Conservation (phyloP, 2,329 filamentous ascomycete genomes). For the Arthrobotrys musiformis region DNA sequence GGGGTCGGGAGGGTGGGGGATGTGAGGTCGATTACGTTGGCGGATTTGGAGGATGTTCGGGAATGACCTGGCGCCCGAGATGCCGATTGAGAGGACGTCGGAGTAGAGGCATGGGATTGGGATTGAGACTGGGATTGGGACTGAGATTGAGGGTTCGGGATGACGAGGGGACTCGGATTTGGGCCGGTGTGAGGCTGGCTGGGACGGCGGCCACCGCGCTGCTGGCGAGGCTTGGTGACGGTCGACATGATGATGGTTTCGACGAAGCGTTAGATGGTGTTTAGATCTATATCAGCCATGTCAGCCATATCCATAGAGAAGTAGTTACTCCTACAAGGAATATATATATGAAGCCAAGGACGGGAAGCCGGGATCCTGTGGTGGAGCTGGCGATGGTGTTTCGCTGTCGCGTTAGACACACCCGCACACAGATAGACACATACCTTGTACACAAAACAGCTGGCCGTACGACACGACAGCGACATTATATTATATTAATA, state of each 20-base stretch:
- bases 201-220: slow-evolving; percentile 41
- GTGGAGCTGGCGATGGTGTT: slow-evolving; percentile 40
- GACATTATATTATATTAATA: not conserved
- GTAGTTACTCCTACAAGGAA: not conserved
- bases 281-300: not conserved
- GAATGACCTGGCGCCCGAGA: slow-evolving; percentile 37
- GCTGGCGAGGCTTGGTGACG: slow-evolving; percentile 50
- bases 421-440: not conserved
- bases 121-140: not conserved
- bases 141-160: slow-evolving; percentile 35
- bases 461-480: slow-evolving; percentile 5
- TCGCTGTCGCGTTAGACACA: slow-evolving; percentile 32
- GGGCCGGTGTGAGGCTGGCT: slow-evolving; percentile 43
- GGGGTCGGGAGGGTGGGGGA: slow-evolving; percentile 45
- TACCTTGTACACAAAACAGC: too few species aligned
- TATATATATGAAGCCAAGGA: not conserved
- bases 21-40: slow-evolving; percentile 51
- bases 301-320: not conserved
- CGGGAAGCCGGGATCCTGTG: slow-evolving; percentile 16
- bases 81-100: slow-evolving; percentile 41
- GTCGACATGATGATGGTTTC: slow-evolving; percentile 32
- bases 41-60: slow-evolving; percentile 45
- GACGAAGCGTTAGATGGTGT: not conserved
- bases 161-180: slow-evolving; percentile 45
- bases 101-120: slow-evolving; percentile 45